A percentile compares a stretch with the other conserved stretches of the same genome.
Evolutionary conservation across 768 basidiomycete species (phyloP).

Genomic region (Mycena crocata): DNA sequence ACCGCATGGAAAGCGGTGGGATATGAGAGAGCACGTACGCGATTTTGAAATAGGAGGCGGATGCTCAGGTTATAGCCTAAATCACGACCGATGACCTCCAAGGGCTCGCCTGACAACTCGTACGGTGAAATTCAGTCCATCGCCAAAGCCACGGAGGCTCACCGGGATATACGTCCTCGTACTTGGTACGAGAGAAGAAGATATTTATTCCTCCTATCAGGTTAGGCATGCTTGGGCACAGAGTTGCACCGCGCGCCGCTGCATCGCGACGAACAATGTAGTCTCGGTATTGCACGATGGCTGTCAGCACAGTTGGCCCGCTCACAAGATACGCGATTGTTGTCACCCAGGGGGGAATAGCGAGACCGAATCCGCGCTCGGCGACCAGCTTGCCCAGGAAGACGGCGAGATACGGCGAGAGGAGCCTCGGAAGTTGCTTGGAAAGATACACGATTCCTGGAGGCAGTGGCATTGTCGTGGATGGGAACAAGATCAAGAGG

Average conservation of each 20-base stretch:
- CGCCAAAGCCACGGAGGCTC: not conserved
- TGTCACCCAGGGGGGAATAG: not conserved
- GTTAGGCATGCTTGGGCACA: constrained; percentile 3
- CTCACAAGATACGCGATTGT: constrained; percentile 16
- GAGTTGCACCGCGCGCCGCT: constrained; percentile 9
- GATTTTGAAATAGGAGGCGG: constrained; percentile 20
- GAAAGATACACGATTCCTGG: constrained; percentile 29
- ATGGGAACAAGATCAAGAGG: not conserved
- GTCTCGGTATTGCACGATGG: constrained; percentile 17
- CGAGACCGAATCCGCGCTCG: not conserved
- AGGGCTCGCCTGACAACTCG: not conserved
- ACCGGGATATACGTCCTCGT: constrained; percentile 27
- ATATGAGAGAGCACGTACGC: not conserved
- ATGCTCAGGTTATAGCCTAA: constrained; percentile 17
- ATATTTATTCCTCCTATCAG: constrained; percentile 21
- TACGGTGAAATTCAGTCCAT: not conserved
- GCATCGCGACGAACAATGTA: constrained; percentile 12
- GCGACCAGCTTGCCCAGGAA: constrained; percentile 2
- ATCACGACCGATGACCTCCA: not conserved
- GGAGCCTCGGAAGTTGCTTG: constrained; percentile 7
- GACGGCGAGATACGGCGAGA: constrained; percentile 7
- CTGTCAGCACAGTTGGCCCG: constrained; percentile 4
- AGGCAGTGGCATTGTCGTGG: constrained; percentile 21
- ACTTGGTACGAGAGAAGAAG: constrained; percentile 18
- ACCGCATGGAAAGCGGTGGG: not conserved